Conservation (phyloP, 2,329 filamentous ascomycete genomes). For the Daldinia sp. region DNA sequence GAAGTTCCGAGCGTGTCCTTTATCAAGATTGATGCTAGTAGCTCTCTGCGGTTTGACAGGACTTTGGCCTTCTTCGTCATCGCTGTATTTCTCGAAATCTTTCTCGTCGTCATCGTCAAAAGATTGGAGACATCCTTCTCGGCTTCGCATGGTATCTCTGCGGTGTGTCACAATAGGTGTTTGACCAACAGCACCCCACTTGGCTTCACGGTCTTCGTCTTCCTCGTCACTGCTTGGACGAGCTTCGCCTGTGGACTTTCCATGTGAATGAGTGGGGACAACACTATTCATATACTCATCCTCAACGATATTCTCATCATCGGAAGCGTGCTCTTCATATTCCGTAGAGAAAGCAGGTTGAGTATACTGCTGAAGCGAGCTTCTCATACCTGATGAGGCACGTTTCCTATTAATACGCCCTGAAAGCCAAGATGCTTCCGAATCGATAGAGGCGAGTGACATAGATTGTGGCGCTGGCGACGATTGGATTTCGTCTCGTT, state of each 20-base stretch:
- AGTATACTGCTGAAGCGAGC: slow-evolving; percentile 49
- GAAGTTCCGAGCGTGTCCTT: slow-evolving; percentile 72
- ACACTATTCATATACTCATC: slow-evolving; percentile 77
- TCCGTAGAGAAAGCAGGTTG: slow-evolving; percentile 60
- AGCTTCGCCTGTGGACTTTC: slow-evolving; percentile 59
- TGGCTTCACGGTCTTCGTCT: slow-evolving; percentile 57
- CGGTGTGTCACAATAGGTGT: slow-evolving; percentile 60
- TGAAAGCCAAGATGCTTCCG: slow-evolving; percentile 94
- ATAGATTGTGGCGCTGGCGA: slow-evolving; percentile 74
- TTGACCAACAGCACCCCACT: slow-evolving; percentile 63
- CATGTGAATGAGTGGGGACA: slow-evolving; percentile 46
- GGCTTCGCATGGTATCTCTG: slow-evolving; percentile 59
- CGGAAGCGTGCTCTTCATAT: slow-evolving; percentile 51
- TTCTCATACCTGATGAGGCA: slow-evolving; percentile 56
- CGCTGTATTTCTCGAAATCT: slow-evolving; percentile 45
- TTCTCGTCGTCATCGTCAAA: slow-evolving; percentile 45
- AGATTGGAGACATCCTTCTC: slow-evolving; percentile 58
- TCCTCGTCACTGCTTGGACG: slow-evolving; percentile 67
- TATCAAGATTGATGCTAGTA: slow-evolving; percentile 73
- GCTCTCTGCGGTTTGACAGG: slow-evolving; percentile 65
- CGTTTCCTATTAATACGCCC: slow-evolving; percentile 67
- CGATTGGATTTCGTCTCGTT: slow-evolving; percentile 52
- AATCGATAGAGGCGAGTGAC: slow-evolving; percentile 93
- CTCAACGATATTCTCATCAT: slow-evolving; percentile 74
- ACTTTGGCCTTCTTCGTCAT: slow-evolving; percentile 41